A percentile compares a stretch with the other conserved stretches of the same genome.
Evolutionary conservation across 2,329 filamentous ascomycete genomes (phyloP).

Genomic region (Cladophialophora bantiana): DNA sequence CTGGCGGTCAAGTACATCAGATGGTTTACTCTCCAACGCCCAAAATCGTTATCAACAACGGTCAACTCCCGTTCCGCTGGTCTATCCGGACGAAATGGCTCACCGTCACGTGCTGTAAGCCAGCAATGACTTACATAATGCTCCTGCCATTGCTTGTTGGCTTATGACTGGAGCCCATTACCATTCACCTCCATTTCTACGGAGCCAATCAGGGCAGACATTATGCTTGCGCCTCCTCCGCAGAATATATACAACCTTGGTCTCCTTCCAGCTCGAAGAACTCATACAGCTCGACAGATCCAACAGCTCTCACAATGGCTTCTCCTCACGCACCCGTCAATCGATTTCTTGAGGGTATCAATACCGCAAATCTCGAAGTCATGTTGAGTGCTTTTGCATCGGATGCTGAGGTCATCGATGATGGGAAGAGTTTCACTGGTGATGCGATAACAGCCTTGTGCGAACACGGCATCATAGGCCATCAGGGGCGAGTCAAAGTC

Average conservation of each 20-base stretch:
- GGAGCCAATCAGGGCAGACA: slow-evolving; percentile 9
- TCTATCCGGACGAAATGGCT: slow-evolving; percentile 17
- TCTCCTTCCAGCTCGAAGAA: background rate
- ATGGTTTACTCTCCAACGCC: background rate
- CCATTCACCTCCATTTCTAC: background rate
- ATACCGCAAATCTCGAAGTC: slow-evolving; percentile 25
- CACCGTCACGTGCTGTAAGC: slow-evolving; percentile 29
- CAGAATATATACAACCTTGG: slow-evolving; percentile 3
- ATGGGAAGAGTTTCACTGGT: slow-evolving; percentile 31
- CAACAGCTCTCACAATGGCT: slow-evolving; percentile 18
- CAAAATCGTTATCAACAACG: background rate
- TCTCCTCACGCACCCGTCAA: slow-evolving; percentile 18
- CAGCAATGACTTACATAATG: slow-evolving; percentile 6
- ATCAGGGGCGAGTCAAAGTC: slow-evolving; percentile 18
- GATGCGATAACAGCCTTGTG: slow-evolving; percentile 25
- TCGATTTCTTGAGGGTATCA: slow-evolving; percentile 28
- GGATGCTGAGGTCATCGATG: slow-evolving; percentile 30
- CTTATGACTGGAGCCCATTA: background rate
- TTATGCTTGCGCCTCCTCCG: background rate
- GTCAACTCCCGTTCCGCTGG: background rate
- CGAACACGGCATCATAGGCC: slow-evolving; percentile 28
- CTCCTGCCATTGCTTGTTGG: background rate
- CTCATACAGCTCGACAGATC: background rate
- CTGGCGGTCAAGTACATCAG: background rate
- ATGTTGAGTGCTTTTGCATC: slow-evolving; percentile 25